Conservation (phyloP, 352 stramenopile genomes). For the Phytophthora parvispora region DNA sequence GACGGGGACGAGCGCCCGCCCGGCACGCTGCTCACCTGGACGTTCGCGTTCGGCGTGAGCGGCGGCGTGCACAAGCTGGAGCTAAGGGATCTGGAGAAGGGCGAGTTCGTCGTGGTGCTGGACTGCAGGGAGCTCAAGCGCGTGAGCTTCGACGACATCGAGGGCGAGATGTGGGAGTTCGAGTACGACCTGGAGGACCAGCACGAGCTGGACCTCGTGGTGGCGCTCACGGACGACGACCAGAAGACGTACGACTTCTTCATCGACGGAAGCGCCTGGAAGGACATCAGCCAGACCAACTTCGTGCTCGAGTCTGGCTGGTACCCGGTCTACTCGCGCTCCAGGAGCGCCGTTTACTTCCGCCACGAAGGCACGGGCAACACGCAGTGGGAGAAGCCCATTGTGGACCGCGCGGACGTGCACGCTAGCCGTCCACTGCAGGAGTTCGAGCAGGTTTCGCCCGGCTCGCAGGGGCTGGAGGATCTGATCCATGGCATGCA, state of each 20-base stretch:
- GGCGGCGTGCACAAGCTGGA: conserved; percentile 85
- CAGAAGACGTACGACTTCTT: conserved; percentile 81
- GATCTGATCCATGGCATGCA: conserved; percentile 38
- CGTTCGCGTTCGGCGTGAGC: conserved; percentile 85
- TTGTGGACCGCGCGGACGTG: conserved; percentile 62
- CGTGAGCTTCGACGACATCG: conserved; percentile 74
- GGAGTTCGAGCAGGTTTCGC: conserved; percentile 44
- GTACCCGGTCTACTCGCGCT: conserved; percentile 85
- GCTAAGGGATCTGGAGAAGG: conserved; percentile 72
- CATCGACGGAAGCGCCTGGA: conserved; percentile 80
- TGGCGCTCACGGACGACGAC: conserved; percentile 72
- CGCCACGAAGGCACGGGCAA: conserved; percentile 70
- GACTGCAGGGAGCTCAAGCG: conserved; percentile 70
- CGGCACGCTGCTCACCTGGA: conserved; percentile 71
- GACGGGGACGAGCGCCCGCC: conserved; percentile 52
- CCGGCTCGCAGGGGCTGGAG: conserved; percentile 36
- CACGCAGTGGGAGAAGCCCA: conserved; percentile 82
- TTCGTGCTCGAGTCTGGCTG: conserved; percentile 84
- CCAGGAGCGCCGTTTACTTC: conserved; percentile 79
- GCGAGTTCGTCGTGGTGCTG: conserved; percentile 84
- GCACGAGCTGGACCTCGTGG: conserved; percentile 71
- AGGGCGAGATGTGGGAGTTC: conserved; percentile 77
- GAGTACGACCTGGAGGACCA: conserved; percentile 79
- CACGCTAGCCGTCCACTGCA: conserved; percentile 41
- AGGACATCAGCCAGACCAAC: conserved; percentile 80